Evolutionary conservation across 305 asterid species (phyloP), one percentile per base, ranked within the genome.

Genomic region (Fraxinus angustifolia): DNA sequence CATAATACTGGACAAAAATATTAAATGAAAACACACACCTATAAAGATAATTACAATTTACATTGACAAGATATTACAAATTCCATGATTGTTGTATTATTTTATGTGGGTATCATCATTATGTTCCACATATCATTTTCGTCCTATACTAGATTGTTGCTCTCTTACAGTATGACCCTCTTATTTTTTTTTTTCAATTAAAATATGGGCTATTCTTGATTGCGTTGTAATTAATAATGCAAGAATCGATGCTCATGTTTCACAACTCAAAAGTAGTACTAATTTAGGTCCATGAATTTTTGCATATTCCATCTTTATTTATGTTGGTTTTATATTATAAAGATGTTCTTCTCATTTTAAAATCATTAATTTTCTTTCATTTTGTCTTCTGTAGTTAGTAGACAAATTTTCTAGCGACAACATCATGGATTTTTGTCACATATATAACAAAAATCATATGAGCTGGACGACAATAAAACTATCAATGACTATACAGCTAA

Each of bases 251-350:
- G 35, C 21, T 79, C 82, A 48, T 86, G 88, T 84, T 72, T 86
- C 87, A 80, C 90, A 88, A 82, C 88, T 84, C 90, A 86, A 88
- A 86, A 82, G 84, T 38, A 34, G 38, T 60, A 80, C n/a, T 23
- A 8, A 62, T 8, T 62, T 68, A 68, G 74, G 74, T 68, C 72
- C 72, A 65, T 65, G 72, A 10, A 21, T 65, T 65, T 65, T 65
- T 23, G 34, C 17, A 65, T 10, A 23, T 65, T 65, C 72, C 35
- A 21, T 65, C 72, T 65, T 65, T 26, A 6, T 58, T 17, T 58
- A 17, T 17, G 4, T 65, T 8, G 23, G 5, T 11, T 23, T 65
- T 53, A n/a, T 53, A 10, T 65, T 26, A 65, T 23, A 65, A 65
- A 65, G 34, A 65, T 23, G n/a, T 65, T 65, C 72, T 65, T 4